Conservation (phyloP, 192 early-diverging fungal genomes). For the Gaertneriomyces sp. region DNA sequence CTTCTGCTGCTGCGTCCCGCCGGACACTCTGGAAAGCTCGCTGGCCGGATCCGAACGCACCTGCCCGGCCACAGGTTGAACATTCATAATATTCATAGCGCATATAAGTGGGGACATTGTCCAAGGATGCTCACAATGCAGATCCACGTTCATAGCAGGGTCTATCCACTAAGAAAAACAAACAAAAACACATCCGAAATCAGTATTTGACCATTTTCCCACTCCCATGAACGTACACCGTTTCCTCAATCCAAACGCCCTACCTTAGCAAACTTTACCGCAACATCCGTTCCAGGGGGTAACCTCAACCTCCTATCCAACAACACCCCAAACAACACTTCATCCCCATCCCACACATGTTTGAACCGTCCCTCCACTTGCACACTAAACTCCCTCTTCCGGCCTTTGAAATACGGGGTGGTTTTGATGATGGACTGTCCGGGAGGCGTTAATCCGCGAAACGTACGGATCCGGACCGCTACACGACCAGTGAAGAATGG, state of each 20-base stretch:
- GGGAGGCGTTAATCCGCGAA: conserved; percentile 44
- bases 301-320: conserved; percentile 63
- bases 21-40: too few species aligned
- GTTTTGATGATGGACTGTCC: conserved; percentile 7
- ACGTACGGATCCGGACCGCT: conserved; percentile 62
- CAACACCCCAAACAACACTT: conserved; percentile 70
- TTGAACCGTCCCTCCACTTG: conserved; percentile 70
- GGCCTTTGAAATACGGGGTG: conserved; percentile 54
- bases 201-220: too few species aligned
- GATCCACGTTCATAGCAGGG: conserved; percentile 35
- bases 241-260: neutral
- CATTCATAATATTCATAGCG: conserved; percentile 50
- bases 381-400: conserved; percentile 60
- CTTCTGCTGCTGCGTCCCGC: too few species aligned
- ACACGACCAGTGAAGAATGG: conserved; percentile 60
- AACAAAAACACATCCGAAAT: neutral
- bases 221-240: too few species aligned
- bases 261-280: conserved; percentile 40
- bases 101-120: conserved; percentile 32
- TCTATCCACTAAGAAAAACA: conserved; percentile 34
- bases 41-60: too few species aligned
- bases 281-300: conserved; percentile 26
- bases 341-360: conserved; percentile 47
- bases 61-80: conserved; percentile 21
- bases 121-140: conserved; percentile 20